Conservation (phyloP, 805 yeast species). For the Yamadazyma ubonensis region DNA sequence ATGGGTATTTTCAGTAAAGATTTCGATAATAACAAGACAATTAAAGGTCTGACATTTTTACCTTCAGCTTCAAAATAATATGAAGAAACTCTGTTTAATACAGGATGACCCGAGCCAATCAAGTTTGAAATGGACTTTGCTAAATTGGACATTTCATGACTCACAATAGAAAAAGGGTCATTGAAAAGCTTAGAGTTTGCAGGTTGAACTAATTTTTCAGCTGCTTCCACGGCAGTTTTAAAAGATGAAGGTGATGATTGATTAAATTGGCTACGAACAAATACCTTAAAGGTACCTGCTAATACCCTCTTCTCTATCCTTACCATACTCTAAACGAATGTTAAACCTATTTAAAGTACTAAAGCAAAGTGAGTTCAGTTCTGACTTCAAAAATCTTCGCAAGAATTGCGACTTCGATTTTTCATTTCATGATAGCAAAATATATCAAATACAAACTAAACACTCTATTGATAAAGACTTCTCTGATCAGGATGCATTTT, state of each 20-base stretch:
- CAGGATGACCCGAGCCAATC: slow-evolving; percentile 92
- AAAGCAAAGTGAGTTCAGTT: too few relatives aligned
- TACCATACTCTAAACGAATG: slow-evolving; percentile 1
- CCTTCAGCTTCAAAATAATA: slow-evolving; percentile 97
- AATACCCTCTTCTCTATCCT: slow-evolving; percentile 1
- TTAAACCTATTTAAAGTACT: too few relatives aligned
- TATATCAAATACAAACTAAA: background rate
- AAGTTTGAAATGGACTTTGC: slow-evolving; percentile 84
- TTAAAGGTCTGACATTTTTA: slow-evolving; percentile 88
- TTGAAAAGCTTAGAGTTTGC: slow-evolving; percentile 43
- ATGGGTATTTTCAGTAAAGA: slow-evolving; percentile 76
- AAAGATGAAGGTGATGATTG: slow-evolving; percentile 20
- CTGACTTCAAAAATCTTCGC: background rate
- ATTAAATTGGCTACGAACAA: slow-evolving; percentile 2
- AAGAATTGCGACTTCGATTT: background rate
- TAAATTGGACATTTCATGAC: slow-evolving; percentile 86
- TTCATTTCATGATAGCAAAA: slow-evolving; percentile 2
- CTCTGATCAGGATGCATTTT: slow-evolving; percentile 46
- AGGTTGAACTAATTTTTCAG: slow-evolving; percentile 74
- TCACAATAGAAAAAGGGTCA: slow-evolving; percentile 89
- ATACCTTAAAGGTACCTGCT: background rate
- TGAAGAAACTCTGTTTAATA: slow-evolving; percentile 85
- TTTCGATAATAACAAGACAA: slow-evolving; percentile 79
- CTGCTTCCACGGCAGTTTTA: slow-evolving; percentile 64
- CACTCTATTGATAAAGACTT: slow-evolving; percentile 14